Evolutionary conservation across 2,329 filamentous ascomycete species (phyloP), one percentile per base, ranked within the genome.

Genomic region (Neurospora sp.): DNA sequence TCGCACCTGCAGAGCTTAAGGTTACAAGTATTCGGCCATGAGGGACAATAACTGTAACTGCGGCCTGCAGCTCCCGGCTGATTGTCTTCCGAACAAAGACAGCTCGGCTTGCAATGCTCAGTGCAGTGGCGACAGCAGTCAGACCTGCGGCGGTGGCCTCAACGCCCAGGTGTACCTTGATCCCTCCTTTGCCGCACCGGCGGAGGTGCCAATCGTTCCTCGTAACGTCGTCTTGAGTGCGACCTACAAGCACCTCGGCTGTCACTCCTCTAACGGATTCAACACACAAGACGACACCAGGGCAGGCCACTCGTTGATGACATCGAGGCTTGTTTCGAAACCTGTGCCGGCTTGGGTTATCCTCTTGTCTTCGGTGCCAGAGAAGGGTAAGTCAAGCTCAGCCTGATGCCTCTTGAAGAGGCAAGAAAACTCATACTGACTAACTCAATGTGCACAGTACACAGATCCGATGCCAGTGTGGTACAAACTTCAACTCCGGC

Each of bases 161-260:
- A 71, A 71, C 39, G 75, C 75, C 10, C 72, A 74, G 8, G 70
- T 78, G 52, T 78, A 70, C n/a, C 69, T 74, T 36, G 77, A 79
- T 66, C 74, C 75, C 6, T 75, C 76, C 3, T 79, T 75, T 71
- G 71, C 72, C 3, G 73, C 74, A 23, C 68, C 67, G 36, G 52
- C 0, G 6, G 46, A 70, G 17, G 70, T 69, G 19, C 43, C 39
- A 10, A 38, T 66, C n/a, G 8, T 40, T 4, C 8, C 23, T 17
- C 46, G 65, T 0, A 66, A 71, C 37, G 38, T 66, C 6, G 15
- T 8, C 6, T 36, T 77, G 8, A 69, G 67, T 12, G 8, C 11
- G 0, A 68, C 57, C 19, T 79, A 78, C 68, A 57, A 66, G 1
- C 68, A 73, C 33, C 72, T 78, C 1, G 77, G 77, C 52, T 78